Percentiles rank a stretch among this genome's conserved stretches.
Conservation (phyloP, 768 basidiomycete species). For the Amanita subjunquillea region DNA sequence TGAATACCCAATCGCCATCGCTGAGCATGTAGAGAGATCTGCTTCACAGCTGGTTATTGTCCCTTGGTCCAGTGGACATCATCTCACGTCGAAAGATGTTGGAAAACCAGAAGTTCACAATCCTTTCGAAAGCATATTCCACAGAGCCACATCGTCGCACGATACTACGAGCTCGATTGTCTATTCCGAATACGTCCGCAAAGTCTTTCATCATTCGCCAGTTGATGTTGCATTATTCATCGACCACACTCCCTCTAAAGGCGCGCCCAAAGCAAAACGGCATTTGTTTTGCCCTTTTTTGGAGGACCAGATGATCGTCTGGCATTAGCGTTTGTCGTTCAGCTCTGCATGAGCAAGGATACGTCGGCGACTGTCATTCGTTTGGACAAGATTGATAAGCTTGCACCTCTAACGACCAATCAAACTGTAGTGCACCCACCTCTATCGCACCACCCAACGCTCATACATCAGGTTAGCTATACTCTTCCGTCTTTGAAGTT, state of each 20-base stretch:
- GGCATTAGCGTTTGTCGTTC: slow-evolving; percentile 72
- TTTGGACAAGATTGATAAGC: slow-evolving; percentile 36
- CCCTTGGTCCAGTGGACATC: slow-evolving; percentile 61
- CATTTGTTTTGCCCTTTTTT: slow-evolving; percentile 86
- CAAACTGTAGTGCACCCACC: not conserved
- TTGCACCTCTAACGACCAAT: not conserved
- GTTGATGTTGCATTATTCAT: slow-evolving; percentile 81
- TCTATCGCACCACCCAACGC: not conserved
- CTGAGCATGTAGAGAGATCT: slow-evolving; percentile 43
- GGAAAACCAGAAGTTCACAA: slow-evolving; percentile 27
- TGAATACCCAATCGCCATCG: slow-evolving; percentile 60
- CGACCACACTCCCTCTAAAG: slow-evolving; percentile 41
- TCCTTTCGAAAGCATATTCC: slow-evolving; percentile 78
- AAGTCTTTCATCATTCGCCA: slow-evolving; percentile 62
- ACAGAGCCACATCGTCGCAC: slow-evolving; percentile 35
- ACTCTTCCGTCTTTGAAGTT: not conserved
- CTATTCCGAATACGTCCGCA: slow-evolving; percentile 80
- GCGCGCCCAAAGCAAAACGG: slow-evolving; percentile 21
- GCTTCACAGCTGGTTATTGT: slow-evolving; percentile 70
- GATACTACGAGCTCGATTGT: slow-evolving; percentile 42
- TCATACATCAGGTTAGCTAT: not conserved
- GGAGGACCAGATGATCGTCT: slow-evolving; percentile 92
- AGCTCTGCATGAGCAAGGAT: slow-evolving; percentile 52
- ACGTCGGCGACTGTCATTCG: slow-evolving; percentile 69
- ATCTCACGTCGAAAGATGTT: slow-evolving; percentile 12